Evolutionary conservation across 345 rosid species (phyloP).

Genomic region (Brassica cretica): DNA sequence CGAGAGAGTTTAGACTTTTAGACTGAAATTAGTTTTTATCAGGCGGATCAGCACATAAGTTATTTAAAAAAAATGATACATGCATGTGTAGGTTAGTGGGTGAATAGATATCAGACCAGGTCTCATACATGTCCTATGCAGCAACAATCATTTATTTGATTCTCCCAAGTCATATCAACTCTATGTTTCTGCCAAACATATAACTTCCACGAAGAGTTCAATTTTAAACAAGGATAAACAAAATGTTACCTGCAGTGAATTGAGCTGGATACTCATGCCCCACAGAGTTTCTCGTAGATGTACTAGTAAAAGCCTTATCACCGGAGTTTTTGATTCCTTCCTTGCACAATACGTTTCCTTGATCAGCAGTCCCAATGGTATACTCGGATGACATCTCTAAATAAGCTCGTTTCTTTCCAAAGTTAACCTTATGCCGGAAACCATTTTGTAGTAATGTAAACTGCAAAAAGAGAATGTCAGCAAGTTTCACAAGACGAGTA

Average conservation of each 20-base stretch:
- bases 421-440: slow-evolving; percentile 43
- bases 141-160: slow-evolving; percentile 13
- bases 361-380: slow-evolving; percentile 22
- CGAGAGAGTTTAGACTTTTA: slow-evolving; percentile 12
- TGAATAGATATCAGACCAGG: slow-evolving; percentile 22
- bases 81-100: slow-evolving; percentile 5
- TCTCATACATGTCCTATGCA: slow-evolving; percentile 11
- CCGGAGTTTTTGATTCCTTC: slow-evolving; percentile 34
- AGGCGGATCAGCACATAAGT: slow-evolving; percentile 1
- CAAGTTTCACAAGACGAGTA: neutral
- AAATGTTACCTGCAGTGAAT: slow-evolving; percentile 49
- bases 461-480: slow-evolving; percentile 38
- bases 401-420: slow-evolving; percentile 39
- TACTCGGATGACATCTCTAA: slow-evolving; percentile 45
- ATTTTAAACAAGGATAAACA: slow-evolving; percentile 10
- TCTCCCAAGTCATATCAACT: slow-evolving; percentile 17
- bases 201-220: neutral
- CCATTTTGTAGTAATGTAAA: slow-evolving; percentile 49
- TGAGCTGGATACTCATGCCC: slow-evolving; percentile 32
- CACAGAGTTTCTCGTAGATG: slow-evolving; percentile 29
- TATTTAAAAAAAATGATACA: neutral
- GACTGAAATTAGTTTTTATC: neutral
- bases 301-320: slow-evolving; percentile 32
- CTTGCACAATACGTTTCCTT: slow-evolving; percentile 11
- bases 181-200: slow-evolving; percentile 36